Conservation (phyloP, 495 filamentous ascomycete species). For the Penicillium fimorum region DNA sequence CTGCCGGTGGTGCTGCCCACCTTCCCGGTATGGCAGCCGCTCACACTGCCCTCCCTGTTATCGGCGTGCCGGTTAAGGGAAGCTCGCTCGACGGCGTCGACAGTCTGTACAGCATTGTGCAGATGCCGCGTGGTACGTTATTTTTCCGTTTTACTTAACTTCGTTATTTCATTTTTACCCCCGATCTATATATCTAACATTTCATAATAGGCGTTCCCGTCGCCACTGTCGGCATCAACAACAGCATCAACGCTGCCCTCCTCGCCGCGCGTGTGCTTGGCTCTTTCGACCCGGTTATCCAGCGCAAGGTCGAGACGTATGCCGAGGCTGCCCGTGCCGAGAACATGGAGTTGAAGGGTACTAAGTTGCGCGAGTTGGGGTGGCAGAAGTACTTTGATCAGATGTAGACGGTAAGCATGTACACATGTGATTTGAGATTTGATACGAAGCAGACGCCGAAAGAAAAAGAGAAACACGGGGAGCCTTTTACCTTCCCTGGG, state of each 20-base stretch:
- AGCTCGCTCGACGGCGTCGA: constrained; percentile 86
- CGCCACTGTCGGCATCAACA: constrained; percentile 89
- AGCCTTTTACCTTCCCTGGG: constrained; percentile 7
- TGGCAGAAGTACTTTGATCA: constrained; percentile 68
- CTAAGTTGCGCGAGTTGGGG: constrained; percentile 54
- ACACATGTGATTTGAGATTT: not conserved
- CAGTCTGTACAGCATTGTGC: constrained; percentile 83
- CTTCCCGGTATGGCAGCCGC: constrained; percentile 90
- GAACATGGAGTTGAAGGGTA: constrained; percentile 55
- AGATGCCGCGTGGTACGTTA: constrained; percentile 74
- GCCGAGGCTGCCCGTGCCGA: constrained; percentile 65
- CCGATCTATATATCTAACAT: constrained; percentile 5
- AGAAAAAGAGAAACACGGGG: not conserved
- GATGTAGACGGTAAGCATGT: constrained; percentile 41
- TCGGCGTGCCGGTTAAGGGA: constrained; percentile 88
- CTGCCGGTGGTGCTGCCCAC: constrained; percentile 89
- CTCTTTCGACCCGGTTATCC: constrained; percentile 55
- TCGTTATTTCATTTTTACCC: not conserved
- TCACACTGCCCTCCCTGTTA: constrained; percentile 83
- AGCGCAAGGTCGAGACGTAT: constrained; percentile 65
- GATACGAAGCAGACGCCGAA: not conserved
- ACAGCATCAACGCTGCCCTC: constrained; percentile 87
- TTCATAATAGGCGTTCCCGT: constrained; percentile 65
- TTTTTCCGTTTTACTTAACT: not conserved
- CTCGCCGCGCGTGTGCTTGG: constrained; percentile 85